A percentile compares a stretch with the other conserved stretches of the same genome.
Evolutionary conservation across 805 yeast species (phyloP).

Genomic region (Candida pseudofarinosa): DNA sequence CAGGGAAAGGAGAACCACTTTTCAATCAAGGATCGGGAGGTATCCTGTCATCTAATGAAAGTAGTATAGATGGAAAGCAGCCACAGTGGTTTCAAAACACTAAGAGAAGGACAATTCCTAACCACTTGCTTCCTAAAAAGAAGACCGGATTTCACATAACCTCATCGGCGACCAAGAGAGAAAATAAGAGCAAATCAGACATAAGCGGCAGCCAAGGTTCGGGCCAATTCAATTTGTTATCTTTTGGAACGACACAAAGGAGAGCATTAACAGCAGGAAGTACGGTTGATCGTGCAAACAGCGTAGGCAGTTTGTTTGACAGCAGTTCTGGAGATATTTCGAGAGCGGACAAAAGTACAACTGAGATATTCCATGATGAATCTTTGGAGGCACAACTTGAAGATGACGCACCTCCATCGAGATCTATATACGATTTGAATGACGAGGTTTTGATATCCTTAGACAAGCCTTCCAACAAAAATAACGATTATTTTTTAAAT

Average conservation of each 20-base stretch:
- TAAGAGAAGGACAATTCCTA: conserved; percentile 35
- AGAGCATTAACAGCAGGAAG: conserved; percentile 13
- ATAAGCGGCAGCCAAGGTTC: conserved; percentile 9
- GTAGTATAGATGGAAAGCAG: conserved; percentile 9
- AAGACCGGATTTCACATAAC: conserved; percentile 37
- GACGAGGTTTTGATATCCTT: conserved; percentile 38
- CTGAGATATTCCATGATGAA: conserved; percentile 14
- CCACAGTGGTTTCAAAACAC: conserved; percentile 37
- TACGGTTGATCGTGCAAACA: conserved; percentile 14
- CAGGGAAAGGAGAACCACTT: not conserved
- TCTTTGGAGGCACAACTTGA: conserved; percentile 26
- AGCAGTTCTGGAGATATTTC: conserved; percentile 16
- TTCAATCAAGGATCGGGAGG: not conserved
- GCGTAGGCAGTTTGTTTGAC: conserved; percentile 20
- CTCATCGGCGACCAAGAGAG: conserved; percentile 15
- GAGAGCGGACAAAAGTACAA: conserved; percentile 22
- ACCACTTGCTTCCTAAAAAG: conserved; percentile 38
- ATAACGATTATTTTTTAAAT: conserved; percentile 38
- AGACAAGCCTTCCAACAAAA: conserved; percentile 28
- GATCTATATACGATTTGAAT: conserved; percentile 47
- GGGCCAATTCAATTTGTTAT: conserved; percentile 29
- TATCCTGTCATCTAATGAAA: conserved; percentile 1
- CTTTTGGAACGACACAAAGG: conserved; percentile 30
- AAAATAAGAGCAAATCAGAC: conserved; percentile 4
- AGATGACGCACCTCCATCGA: conserved; percentile 48